Base-by-base conservation (phyloP, 306 rosid species). In the Biancaea sappan region DNA sequence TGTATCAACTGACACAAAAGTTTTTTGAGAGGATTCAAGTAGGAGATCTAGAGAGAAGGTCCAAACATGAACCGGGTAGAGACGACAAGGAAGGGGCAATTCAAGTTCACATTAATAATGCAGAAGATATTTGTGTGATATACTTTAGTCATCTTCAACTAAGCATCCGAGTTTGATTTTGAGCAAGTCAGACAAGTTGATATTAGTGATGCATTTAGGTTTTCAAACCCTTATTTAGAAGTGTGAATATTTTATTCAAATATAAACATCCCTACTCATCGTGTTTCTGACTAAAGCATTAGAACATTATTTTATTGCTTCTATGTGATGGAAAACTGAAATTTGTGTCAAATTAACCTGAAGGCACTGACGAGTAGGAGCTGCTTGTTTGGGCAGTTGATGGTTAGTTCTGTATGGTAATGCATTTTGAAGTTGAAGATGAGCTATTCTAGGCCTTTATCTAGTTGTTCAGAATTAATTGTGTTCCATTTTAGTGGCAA, bases 41-140 rank as follows among this genome's bases (percentile, higher is more conserved):
- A 28, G 22, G 59, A 34, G 66, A 71, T 70, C 46, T 62, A 31
- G 46, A 34, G 22, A 61, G 60, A 34, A 62, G 54, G 29, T 52
- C 56, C 32, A 29, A 16, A 44, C 38, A 50, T 75, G 69, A 43
- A 53, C 38, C 63, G 34, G 69, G 31, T 43, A 41, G 21, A 75
- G 44, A 70, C 53, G 67, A 69, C 61, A n/a, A 59, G 69, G 22
- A 53, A 50, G 12, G 53, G 43, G 34, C 12, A 44, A 59, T 56
- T 73, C 71, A 37, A 16, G 10, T 66, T 5, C 47, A 22, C 29
- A 16, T 47, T 79, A 37, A 26, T 47, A 21, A 51, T 56, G 31
- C 40, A 38, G 13, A 66, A 16, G 8, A 41, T 25, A 9, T 62
- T 66, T 60, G 43, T 64, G 26, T 66, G 75, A 40, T 48, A 48